Conservation (phyloP, 441 rosid genomes). For the Brassica balearica region DNA sequence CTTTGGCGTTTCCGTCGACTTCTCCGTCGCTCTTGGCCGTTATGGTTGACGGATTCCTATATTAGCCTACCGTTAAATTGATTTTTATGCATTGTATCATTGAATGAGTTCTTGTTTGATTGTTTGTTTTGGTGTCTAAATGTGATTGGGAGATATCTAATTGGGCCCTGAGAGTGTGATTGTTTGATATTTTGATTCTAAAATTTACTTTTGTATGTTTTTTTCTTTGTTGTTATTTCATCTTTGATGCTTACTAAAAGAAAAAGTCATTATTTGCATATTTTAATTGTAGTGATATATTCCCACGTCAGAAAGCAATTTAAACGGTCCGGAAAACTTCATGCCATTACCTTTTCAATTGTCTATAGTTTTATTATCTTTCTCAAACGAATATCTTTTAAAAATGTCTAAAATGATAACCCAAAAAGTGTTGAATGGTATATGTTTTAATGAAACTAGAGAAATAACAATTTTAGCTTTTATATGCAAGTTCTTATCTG, state of each 20-base stretch:
- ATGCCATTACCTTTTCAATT: slow-evolving; percentile 5
- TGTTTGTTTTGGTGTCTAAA: slow-evolving; percentile 29
- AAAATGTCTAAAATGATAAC: slow-evolving; percentile 11
- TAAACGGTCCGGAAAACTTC: slow-evolving; percentile 18
- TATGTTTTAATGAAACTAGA: neutral
- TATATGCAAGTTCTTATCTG: neutral
- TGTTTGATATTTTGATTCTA: slow-evolving; percentile 28
- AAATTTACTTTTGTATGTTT: neutral
- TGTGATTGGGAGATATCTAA: slow-evolving; percentile 36
- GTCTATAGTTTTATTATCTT: slow-evolving; percentile 7
- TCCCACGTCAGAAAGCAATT: slow-evolving; percentile 38
- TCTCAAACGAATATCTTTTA: neutral
- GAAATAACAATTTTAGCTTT: neutral
- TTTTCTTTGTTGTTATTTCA: slow-evolving; percentile 12
- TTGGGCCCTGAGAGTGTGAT: slow-evolving; percentile 28
- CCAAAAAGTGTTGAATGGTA: neutral
- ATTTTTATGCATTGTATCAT: neutral
- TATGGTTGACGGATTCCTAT: slow-evolving; percentile 43
- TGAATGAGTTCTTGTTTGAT: slow-evolving; percentile 14
- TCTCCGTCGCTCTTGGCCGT: slow-evolving; percentile 76
- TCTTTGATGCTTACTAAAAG: slow-evolving; percentile 27
- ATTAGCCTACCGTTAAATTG: neutral
- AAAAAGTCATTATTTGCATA: slow-evolving; percentile 20
- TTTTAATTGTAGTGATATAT: slow-evolving; percentile 30
- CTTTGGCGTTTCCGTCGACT: slow-evolving; percentile 79